Percentiles rank a stretch among this genome's conserved stretches.
Evolutionary conservation across 257 asterid species (phyloP).

Genomic region (Forsythia suspensa): DNA sequence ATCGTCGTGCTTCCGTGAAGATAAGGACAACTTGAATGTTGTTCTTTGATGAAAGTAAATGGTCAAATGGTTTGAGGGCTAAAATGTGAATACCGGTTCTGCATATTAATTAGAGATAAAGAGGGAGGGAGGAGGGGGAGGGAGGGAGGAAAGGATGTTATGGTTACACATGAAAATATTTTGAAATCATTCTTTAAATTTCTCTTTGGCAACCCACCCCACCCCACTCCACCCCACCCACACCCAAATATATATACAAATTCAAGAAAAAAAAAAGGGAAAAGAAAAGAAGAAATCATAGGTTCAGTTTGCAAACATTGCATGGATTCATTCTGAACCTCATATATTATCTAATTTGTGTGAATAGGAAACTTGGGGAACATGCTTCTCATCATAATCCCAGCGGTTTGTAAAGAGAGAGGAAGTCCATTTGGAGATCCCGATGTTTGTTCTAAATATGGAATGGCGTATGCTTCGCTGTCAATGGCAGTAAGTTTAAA

Average conservation of each 20-base stretch:
- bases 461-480: conserved; percentile 89
- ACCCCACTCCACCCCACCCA: background rate
- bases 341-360: conserved; percentile 7
- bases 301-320: background rate
- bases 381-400: conserved; percentile 81
- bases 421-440: conserved; percentile 90
- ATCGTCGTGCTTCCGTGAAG: background rate
- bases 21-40: background rate
- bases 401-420: conserved; percentile 85
- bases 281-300: background rate
- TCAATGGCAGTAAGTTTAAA: conserved; percentile 81
- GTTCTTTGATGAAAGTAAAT: background rate
- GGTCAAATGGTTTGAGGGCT: background rate
- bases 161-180: background rate
- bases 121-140: background rate
- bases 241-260: background rate
- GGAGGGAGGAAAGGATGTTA: background rate
- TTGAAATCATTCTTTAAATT: background rate
- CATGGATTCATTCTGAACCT: conserved; percentile 1
- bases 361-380: conserved; percentile 82
- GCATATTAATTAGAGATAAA: background rate
- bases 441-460: conserved; percentile 53
- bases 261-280: background rate
- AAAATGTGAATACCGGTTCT: background rate
- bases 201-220: background rate